These are phyloP conservation scores for Starmerella bombicola DNA, from an alignment of 805 yeast genomes.

Conservation along the genomic window DNA sequence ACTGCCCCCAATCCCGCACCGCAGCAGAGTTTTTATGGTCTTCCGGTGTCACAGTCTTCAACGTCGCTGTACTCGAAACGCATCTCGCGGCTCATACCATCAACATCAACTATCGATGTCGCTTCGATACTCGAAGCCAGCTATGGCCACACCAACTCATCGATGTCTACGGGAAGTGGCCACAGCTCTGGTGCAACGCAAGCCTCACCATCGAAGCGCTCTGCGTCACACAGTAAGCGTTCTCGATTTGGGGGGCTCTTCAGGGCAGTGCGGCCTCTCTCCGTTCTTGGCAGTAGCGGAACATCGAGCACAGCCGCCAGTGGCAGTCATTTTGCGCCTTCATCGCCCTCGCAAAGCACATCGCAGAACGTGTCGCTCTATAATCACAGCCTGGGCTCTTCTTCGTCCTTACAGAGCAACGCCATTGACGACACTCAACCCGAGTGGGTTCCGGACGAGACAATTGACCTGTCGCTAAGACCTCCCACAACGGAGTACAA, in stretches of 20 bases:
- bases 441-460: conserved; percentile 9
- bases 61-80: conserved; percentile 17
- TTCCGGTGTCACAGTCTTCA: conserved; percentile 18
- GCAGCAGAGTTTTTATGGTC: conserved; percentile 10
- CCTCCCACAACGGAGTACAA: neutral
- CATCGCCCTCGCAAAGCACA: too few species aligned
- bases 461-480: conserved; percentile 1
- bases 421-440: conserved; percentile 3
- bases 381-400: conserved; percentile 4
- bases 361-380: too few species aligned
- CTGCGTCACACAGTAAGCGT: conserved; percentile 2
- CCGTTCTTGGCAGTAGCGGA: conserved; percentile 20
- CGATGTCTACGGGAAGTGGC: too few species aligned
- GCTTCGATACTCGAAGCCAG: conserved; percentile 1
- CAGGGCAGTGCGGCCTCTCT: conserved; percentile 32
- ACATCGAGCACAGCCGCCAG: too few species aligned
- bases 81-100: conserved; percentile 13
- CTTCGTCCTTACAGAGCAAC: conserved; percentile 2
- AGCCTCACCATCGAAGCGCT: neutral
- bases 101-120: conserved; percentile 10
- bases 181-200: too few species aligned
- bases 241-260: conserved; percentile 32
- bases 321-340: too few species aligned
- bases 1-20: conserved; percentile 1
- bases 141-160: too few species aligned